Evolutionary conservation across 495 filamentous ascomycete species (phyloP), one percentile per base, ranked within the genome.

Genomic region (Acidomyces sp.): DNA sequence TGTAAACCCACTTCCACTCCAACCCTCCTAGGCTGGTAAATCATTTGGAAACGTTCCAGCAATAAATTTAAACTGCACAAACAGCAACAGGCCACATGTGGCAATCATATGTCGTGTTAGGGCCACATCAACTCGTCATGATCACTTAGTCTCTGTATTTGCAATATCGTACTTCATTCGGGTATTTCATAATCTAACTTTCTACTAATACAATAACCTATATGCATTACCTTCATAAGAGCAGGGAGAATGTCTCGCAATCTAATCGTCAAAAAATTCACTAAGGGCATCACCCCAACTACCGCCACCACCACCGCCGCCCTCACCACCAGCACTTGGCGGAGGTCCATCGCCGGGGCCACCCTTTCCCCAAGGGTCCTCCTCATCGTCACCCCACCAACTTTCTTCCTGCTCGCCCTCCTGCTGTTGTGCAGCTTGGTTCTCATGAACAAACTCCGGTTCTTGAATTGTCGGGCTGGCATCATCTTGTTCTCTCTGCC

Each of bases 291-390:
- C 59, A 37, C 45, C 24, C 35, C 45, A 62, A n/a, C 46, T 42
- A 25, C 41, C 43, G n/a, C 50, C 50, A 33, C 37, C 33, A 6
- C 44, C 49, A 17, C 52, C 61, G 34, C 53, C 58, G 6, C 46
- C 53, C 27, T 44, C 57, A 46, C 57, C 58, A 40, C 67, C 65
- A 34, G 55, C 60, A 6, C 57, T 39, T 11, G 43, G 30, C 16
- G 46, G 29, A 17, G 46, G 46, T 16, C 31, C 31, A 13, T 29
- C 59, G 12, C 48, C 64, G 10, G 48, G 62, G 10, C 38, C 60
- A 24, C 52, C 58, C 25, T 50, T 55, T 16, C 51, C 47, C 62
- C 65, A 66, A 10, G 61, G 62, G 45, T 67, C 62, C n/a, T 62
- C 45, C 37, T 45, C 45, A 18, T 73, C 59, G 37, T 66, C 59